Percentiles rank a stretch among this genome's conserved stretches.
Evolutionary conservation across 768 basidiomycete species (phyloP).

Genomic region (Suillus weaverae): DNA sequence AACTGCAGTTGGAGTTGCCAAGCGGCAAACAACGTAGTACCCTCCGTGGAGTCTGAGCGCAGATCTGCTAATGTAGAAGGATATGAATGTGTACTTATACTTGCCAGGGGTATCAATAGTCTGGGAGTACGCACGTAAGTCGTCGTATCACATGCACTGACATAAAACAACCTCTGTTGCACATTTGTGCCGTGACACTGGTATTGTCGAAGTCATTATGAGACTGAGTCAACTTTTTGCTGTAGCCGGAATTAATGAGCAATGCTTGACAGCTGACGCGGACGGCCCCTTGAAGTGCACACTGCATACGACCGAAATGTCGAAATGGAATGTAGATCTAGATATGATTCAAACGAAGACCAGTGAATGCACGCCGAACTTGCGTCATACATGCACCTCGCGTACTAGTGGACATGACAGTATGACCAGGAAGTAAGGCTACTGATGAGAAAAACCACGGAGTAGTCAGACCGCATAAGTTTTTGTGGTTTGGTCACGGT

Average conservation of each 20-base stretch:
- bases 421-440: background rate
- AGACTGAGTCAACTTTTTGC: background rate
- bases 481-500: background rate
- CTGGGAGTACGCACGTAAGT: background rate
- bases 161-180: background rate
- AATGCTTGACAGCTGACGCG: background rate
- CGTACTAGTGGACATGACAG: background rate
- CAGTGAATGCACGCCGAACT: background rate
- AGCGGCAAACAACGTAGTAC: background rate
- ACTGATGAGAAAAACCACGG: background rate
- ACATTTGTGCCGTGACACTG: background rate
- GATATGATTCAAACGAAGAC: background rate
- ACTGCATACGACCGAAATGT: too few species aligned
- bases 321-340: background rate
- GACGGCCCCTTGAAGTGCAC: background rate
- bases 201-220: background rate
- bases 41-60: background rate
- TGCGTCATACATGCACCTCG: background rate
- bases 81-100: background rate
- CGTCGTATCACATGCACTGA: background rate
- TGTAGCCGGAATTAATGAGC: background rate
- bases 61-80: background rate
- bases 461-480: background rate
- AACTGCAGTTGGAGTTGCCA: background rate
- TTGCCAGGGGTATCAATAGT: background rate